Percentiles rank a stretch among this genome's conserved stretches.
These are phyloP conservation scores for Talaromyces sp. DNA, from an alignment of 2,329 filamentous ascomycete species.

Conservation along the genomic window DNA sequence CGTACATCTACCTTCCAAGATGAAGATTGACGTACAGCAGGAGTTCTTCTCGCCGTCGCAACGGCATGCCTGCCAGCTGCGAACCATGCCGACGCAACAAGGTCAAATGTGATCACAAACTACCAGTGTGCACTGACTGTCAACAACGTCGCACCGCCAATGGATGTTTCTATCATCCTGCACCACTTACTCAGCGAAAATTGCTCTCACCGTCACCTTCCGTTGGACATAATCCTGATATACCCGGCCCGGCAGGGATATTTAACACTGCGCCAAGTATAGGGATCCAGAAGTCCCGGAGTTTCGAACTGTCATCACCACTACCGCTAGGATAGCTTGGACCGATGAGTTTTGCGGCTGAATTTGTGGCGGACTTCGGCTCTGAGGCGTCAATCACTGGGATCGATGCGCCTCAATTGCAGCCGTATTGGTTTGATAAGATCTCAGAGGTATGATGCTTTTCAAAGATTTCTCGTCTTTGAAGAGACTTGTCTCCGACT, in stretches of 20 bases:
- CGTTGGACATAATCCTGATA: neutral
- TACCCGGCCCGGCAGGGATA: neutral
- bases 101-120: conserved; percentile 33
- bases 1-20: no score
- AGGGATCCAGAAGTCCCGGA: neutral
- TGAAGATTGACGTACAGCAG: neutral
- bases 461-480: neutral
- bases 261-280: neutral
- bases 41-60: conserved; percentile 24
- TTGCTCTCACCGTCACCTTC: neutral
- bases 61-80: conserved; percentile 35
- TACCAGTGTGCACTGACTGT: conserved; percentile 26
- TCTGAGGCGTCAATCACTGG: neutral
- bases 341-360: conserved; percentile 33
- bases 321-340: conserved; percentile 31
- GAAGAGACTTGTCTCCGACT: neutral
- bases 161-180: conserved; percentile 14
- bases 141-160: neutral
- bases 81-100: conserved; percentile 38
- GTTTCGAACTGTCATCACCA: conserved; percentile 18
- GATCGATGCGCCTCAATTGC: neutral
- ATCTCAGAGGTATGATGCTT: neutral
- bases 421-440: conserved; percentile 7
- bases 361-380: conserved; percentile 25
- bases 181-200: neutral